Evolutionary conservation across 2,329 filamentous ascomycete species (phyloP).

Genomic region (Nemania abortiva): DNA sequence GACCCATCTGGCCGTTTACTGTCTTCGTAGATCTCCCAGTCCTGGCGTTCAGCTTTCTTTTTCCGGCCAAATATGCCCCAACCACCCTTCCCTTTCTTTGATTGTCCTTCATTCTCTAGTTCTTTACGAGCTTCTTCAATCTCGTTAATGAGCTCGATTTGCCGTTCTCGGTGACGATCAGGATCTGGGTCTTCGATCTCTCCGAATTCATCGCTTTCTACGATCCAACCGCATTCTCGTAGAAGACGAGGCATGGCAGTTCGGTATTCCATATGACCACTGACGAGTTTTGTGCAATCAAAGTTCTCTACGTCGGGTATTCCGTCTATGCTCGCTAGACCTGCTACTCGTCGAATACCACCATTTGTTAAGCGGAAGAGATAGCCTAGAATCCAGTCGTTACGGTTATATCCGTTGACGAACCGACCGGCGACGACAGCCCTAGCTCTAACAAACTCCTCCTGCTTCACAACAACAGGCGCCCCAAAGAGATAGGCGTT

Average conservation of each 20-base stretch:
- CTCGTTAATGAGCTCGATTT: constrained; percentile 94
- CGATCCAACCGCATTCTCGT: constrained; percentile 88
- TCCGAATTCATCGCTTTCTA: constrained; percentile 92
- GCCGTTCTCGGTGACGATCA: constrained; percentile 87
- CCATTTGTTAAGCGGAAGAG: constrained; percentile 94
- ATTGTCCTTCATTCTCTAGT: constrained; percentile 82
- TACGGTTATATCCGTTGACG: constrained; percentile 92
- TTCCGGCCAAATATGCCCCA: constrained; percentile 82
- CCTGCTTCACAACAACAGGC: constrained; percentile 89
- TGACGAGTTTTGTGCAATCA: constrained; percentile 85
- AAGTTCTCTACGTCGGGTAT: constrained; percentile 90
- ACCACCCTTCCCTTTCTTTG: constrained; percentile 63
- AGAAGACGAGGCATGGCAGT: constrained; percentile 89
- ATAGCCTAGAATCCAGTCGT: constrained; percentile 98
- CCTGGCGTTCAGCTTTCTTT: constrained; percentile 83
- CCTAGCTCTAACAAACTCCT: constrained; percentile 85
- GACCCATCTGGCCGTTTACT: constrained; percentile 54
- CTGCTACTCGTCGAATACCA: constrained; percentile 89
- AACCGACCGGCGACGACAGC: constrained; percentile 93
- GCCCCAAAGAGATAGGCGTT: constrained; percentile 97
- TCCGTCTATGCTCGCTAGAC: constrained; percentile 79
- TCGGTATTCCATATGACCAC: constrained; percentile 97
- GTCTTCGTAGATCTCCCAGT: constrained; percentile 95
- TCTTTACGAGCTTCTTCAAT: constrained; percentile 94
- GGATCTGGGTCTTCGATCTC: constrained; percentile 98